Conservation (phyloP, 1,284 basidiomycete genomes). For the Athelia sp. region DNA sequence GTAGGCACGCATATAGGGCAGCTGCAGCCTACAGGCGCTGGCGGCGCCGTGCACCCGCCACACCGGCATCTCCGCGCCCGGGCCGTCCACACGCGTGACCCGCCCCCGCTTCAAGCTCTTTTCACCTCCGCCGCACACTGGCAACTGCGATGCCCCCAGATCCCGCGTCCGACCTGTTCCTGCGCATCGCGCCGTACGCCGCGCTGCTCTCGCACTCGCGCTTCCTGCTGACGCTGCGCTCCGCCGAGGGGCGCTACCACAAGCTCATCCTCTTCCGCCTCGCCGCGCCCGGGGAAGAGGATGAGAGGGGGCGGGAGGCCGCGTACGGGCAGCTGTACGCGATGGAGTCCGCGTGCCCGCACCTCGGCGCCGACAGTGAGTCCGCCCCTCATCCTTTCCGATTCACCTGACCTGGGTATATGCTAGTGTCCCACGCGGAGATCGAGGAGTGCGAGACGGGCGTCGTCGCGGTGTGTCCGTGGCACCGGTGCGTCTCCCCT, state of each 20-base stretch:
- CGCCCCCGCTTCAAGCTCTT: no score
- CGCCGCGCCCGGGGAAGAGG: slow-evolving; percentile 6
- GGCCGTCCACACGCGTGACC: no score
- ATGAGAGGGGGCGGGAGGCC: slow-evolving; percentile 9
- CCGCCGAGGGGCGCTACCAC: slow-evolving; percentile 58
- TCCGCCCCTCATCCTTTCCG: not conserved
- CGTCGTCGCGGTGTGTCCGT: slow-evolving; percentile 72
- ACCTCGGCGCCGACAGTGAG: slow-evolving; percentile 70
- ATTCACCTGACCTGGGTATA: not conserved
- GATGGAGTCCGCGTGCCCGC: slow-evolving; percentile 84
- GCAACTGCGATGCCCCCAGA: no score
- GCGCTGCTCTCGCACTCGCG: slow-evolving; percentile 60
- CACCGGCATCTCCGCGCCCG: no score
- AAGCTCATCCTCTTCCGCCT: slow-evolving; percentile 72
- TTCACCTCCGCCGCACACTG: no score
- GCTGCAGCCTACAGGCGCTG: no score
- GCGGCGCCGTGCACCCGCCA: no score
- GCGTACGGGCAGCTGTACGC: slow-evolving; percentile 60
- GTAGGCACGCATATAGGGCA: no score
- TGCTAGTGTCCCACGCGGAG: slow-evolving; percentile 67
- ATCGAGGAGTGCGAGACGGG: slow-evolving; percentile 66
- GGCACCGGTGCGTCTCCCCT: slow-evolving; percentile 51
- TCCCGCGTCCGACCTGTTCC: not conserved
- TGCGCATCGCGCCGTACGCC: slow-evolving; percentile 45
- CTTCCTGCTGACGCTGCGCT: slow-evolving; percentile 65